Evolutionary conservation across 164 flowering plant species (phyloP).

Genomic region (Aristolochia contorta): DNA sequence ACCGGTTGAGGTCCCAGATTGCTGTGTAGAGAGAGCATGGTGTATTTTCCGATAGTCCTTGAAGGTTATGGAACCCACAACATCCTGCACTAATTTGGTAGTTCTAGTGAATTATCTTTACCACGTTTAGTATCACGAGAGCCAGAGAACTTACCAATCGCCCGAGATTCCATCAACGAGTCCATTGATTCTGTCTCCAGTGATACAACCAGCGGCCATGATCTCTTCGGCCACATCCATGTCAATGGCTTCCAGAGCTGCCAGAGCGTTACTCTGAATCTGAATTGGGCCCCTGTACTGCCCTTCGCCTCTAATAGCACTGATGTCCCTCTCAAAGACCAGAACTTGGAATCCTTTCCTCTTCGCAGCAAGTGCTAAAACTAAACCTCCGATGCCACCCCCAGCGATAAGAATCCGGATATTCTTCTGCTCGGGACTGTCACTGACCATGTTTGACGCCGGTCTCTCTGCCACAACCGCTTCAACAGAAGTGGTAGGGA

Average conservation of each 20-base stretch:
- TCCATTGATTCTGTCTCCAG: constrained; percentile 90
- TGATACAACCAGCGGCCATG: constrained; percentile 76
- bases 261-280: constrained; percentile 92
- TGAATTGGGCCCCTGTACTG: constrained; percentile 96
- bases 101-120: too few species aligned
- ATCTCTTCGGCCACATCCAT: constrained; percentile 83
- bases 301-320: constrained; percentile 95
- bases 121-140: too few species aligned
- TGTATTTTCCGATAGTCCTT: too few species aligned
- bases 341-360: constrained; percentile 80
- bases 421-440: constrained; percentile 14
- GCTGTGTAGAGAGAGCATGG: too few species aligned
- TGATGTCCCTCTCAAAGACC: constrained; percentile 92
- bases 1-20: too few species aligned
- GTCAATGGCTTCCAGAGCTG: constrained; percentile 96
- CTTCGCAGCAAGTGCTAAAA: constrained; percentile 82
- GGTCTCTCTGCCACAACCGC: too few species aligned
- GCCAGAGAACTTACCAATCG: constrained; percentile 38
- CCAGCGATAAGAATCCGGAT: constrained; percentile 75
- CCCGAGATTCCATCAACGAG: constrained; percentile 96
- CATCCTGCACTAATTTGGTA: too few species aligned
- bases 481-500: too few species aligned
- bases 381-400: constrained; percentile 95
- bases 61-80: too few species aligned
- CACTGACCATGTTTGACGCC: background rate